A percentile compares a stretch with the other conserved stretches of the same genome.
Conservation (phyloP, 2,329 filamentous ascomycete species). For the Proliferodiscus dingleyae region DNA sequence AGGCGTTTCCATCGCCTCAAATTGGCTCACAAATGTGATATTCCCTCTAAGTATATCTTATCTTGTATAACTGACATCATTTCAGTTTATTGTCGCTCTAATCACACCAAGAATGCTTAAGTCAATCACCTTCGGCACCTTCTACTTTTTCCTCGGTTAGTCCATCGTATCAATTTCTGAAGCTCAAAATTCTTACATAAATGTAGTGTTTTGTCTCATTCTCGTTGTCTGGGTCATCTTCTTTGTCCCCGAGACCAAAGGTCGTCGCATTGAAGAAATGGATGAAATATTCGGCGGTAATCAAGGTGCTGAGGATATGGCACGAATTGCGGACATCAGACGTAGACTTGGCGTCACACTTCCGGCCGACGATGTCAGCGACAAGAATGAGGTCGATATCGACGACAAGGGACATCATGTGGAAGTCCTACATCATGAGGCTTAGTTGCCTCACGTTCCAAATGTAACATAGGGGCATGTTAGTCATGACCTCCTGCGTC, state of each 20-base stretch:
- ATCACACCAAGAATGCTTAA: constrained; percentile 30
- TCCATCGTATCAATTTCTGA: constrained; percentile 33
- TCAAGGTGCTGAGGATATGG: constrained; percentile 29
- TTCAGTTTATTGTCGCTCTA: constrained; percentile 28
- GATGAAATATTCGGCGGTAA: constrained; percentile 41
- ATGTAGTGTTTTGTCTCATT: constrained; percentile 46
- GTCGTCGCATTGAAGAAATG: constrained; percentile 41
- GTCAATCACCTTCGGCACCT: constrained; percentile 36
- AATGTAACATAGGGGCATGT: too few relatives aligned
- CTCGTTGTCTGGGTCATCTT: constrained; percentile 33
- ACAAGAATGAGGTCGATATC: background rate
- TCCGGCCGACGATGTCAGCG: background rate
- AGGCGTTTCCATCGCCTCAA: constrained; percentile 28
- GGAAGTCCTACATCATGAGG: background rate
- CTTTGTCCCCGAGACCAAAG: constrained; percentile 47
- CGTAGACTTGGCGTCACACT: constrained; percentile 21
- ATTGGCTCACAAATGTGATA: constrained; percentile 30
- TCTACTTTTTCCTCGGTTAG: constrained; percentile 36
- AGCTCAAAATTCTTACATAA: constrained; percentile 31
- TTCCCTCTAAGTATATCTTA: background rate
- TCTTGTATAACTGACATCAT: background rate
- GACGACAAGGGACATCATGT: background rate
- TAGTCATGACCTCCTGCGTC: too few relatives aligned
- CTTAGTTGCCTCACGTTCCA: background rate
- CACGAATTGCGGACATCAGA: constrained; percentile 23